phyloP scores from a whole-genome alignment of 768 basidiomycete genomes.

The Termitomyces sp. region DNA sequence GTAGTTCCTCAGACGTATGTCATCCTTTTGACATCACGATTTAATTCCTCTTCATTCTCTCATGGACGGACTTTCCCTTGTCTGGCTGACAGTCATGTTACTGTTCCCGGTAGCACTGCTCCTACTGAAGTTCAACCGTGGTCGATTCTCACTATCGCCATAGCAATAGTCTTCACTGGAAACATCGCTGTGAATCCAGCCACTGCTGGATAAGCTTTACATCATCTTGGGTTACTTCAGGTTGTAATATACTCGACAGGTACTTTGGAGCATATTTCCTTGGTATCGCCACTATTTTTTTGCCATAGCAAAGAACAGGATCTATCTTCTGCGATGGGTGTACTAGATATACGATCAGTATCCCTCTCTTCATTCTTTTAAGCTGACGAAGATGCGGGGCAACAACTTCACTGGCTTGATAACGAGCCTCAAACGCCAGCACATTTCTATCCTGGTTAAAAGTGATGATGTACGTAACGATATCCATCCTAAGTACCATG shows the following conservation, averaged over 20 bases:
- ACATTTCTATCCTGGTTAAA: conserved; percentile 58
- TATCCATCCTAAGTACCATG: too few species aligned
- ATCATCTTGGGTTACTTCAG: too few species aligned
- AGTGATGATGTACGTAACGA: conserved; percentile 65
- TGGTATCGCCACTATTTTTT: conserved; percentile 49
- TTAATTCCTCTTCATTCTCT: neutral
- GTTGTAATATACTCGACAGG: too few species aligned
- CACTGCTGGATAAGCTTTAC: conserved; percentile 47
- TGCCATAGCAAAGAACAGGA: conserved; percentile 49
- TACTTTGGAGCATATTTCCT: conserved; percentile 65
- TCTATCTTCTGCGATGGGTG: conserved; percentile 44
- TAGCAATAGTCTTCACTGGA: conserved; percentile 40
- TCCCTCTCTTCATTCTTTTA: conserved; percentile 39
- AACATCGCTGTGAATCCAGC: conserved; percentile 42
- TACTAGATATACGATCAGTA: conserved; percentile 68
- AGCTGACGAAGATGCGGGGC: conserved; percentile 38
- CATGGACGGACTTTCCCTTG: conserved; percentile 53
- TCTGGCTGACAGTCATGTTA: conserved; percentile 63
- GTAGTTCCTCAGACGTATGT: conserved; percentile 63
- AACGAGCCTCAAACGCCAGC: conserved; percentile 43
- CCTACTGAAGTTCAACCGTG: conserved; percentile 62
- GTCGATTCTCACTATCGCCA: too few species aligned
- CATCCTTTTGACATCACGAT: too few species aligned
- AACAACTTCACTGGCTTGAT: conserved; percentile 40
- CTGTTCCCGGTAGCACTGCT: conserved; percentile 61